Conservation (phyloP, 805 yeast genomes). For the Wickerhamiella kurtzmanii region DNA sequence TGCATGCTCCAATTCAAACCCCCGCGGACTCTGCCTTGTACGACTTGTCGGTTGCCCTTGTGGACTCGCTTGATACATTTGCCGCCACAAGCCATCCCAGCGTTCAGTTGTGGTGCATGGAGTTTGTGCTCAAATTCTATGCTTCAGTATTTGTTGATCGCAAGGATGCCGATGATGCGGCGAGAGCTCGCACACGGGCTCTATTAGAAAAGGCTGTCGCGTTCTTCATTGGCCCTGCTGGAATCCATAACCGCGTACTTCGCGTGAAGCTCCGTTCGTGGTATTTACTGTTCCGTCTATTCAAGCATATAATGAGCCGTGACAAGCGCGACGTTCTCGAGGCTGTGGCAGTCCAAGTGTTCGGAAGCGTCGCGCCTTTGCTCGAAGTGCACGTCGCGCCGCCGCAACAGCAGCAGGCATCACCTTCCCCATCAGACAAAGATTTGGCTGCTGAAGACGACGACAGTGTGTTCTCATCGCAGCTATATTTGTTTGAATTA, state of each 20-base stretch:
- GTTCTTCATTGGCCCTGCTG: constrained; percentile 66
- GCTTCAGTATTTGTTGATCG: constrained; percentile 32
- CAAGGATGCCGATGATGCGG: constrained; percentile 23
- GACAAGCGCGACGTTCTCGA: constrained; percentile 42
- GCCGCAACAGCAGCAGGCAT: constrained; percentile 24
- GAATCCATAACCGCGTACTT: constrained; percentile 60
- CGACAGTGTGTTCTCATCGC: constrained; percentile 55
- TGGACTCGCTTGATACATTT: constrained; percentile 1
- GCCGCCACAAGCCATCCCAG: constrained; percentile 43
- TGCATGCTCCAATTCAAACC: constrained; percentile 42
- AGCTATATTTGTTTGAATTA: constrained; percentile 73
- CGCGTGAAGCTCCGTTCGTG: constrained; percentile 77
- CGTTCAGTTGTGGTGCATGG: constrained; percentile 71
- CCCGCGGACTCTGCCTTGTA: constrained; percentile 49
- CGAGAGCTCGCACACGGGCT: constrained; percentile 15
- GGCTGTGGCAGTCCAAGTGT: constrained; percentile 39
- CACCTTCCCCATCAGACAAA: constrained; percentile 23
- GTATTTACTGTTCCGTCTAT: constrained; percentile 76
- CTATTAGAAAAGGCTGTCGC: constrained; percentile 48
- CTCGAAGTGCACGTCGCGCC: constrained; percentile 49
- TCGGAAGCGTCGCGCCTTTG: constrained; percentile 45
- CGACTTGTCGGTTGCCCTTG: constrained; percentile 21
- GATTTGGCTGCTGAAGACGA: constrained; percentile 39
- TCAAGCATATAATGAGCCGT: constrained; percentile 40
- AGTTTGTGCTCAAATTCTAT: constrained; percentile 69